These are phyloP conservation scores for Cymbopogon flexuosus DNA, from an alignment of 202 grass and related monocot genomes.

Conservation along the genomic window DNA sequence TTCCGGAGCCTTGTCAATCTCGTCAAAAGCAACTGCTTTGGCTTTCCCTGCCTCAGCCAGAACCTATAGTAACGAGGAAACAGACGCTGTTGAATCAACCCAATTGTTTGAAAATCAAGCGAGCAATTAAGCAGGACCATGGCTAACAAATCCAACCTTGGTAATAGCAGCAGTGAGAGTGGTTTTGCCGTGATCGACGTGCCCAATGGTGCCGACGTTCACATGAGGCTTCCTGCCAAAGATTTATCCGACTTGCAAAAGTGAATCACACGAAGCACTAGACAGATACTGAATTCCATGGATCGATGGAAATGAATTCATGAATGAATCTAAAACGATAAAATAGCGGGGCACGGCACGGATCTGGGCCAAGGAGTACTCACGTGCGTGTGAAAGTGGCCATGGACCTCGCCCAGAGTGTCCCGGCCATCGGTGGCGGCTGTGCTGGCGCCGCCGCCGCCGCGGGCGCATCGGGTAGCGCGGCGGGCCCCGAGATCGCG, in stretches of 20 bases:
- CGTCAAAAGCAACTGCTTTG: slow-evolving; percentile 92
- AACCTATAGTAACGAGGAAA: slow-evolving; percentile 38
- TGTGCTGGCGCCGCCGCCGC: slow-evolving; percentile 16
- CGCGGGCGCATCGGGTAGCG: slow-evolving; percentile 33
- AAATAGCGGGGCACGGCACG: neutral
- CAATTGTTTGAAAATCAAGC: neutral
- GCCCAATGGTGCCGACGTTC: slow-evolving; percentile 95
- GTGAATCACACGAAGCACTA: neutral
- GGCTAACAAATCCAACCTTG: slow-evolving; percentile 44
- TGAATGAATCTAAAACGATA: neutral
- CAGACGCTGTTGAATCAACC: neutral
- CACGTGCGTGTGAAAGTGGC: slow-evolving; percentile 96
- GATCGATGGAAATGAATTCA: neutral
- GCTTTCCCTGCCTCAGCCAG: slow-evolving; percentile 77
- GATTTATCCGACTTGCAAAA: neutral
- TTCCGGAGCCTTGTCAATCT: slow-evolving; percentile 99
- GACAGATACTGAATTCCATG: no score
- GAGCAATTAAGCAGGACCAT: neutral
- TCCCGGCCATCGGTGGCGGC: slow-evolving; percentile 27
- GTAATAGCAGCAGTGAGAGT: slow-evolving; percentile 96
- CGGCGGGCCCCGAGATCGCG: slow-evolving; percentile 32
- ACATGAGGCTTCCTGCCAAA: slow-evolving; percentile 91
- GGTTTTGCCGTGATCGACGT: slow-evolving; percentile 97
- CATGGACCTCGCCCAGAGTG: slow-evolving; percentile 75
- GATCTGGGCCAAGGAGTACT: slow-evolving; percentile 24